Conservation (phyloP, 1,284 basidiomycete species). For the Coriolopsis trogii region DNA sequence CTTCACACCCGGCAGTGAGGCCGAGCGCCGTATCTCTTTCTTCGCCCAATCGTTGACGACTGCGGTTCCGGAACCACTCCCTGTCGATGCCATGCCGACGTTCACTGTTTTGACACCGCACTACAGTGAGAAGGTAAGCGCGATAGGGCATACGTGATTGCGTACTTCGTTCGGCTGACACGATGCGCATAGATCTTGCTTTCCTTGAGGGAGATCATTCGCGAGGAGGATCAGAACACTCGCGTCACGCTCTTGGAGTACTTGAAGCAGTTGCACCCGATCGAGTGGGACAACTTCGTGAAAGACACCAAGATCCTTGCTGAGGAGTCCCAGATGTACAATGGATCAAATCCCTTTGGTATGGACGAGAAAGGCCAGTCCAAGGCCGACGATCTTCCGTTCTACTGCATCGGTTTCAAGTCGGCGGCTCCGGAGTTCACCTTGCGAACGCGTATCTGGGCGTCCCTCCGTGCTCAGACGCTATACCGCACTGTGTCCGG, state of each 20-base stretch:
- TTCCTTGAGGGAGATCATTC: conserved; percentile 93
- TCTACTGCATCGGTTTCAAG: conserved; percentile 99
- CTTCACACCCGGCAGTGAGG: conserved; percentile 91
- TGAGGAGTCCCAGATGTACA: conserved; percentile 91
- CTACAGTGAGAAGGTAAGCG: conserved; percentile 87
- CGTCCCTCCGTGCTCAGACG: conserved; percentile 96
- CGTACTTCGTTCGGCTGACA: too few relatives aligned
- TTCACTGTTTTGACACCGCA: conserved; percentile 96
- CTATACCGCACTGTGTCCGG: conserved; percentile 98
- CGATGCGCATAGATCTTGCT: conserved; percentile 79
- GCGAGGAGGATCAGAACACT: conserved; percentile 94
- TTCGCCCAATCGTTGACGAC: conserved; percentile 95
- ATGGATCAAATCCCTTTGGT: conserved; percentile 79
- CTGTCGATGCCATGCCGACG: conserved; percentile 96
- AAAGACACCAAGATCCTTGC: conserved; percentile 99
- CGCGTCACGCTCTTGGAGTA: conserved; percentile 96
- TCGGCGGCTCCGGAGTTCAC: conserved; percentile 98
- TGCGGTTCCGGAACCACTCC: conserved; percentile 85
- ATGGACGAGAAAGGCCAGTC: conserved; percentile 86
- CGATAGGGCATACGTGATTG: too few relatives aligned
- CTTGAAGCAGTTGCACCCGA: conserved; percentile 95
- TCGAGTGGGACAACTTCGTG: conserved; percentile 99
- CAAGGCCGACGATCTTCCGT: conserved; percentile 93
- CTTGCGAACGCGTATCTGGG: conserved; percentile 98
- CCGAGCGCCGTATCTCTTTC: conserved; percentile 94